Evolutionary conservation across 1,139 yeast species (phyloP), one percentile per base, ranked within the genome.

Genomic region (Schizosaccharomyces versatilis): DNA sequence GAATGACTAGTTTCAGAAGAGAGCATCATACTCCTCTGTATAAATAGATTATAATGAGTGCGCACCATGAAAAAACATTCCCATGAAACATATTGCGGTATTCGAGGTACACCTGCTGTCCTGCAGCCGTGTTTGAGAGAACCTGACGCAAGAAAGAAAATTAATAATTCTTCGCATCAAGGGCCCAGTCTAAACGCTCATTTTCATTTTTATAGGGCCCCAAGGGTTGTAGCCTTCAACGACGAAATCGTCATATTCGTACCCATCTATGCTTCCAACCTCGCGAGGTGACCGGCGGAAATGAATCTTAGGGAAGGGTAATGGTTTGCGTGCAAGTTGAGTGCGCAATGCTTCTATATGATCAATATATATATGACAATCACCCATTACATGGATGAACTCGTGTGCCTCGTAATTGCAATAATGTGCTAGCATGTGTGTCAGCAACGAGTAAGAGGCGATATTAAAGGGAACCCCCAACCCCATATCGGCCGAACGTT

Each of bases 401-500:
- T 88, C 97, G 39, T 97, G 97, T 61, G 95, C 82, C 62, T 86
- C 94, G 83, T 88, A 80, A 60, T 78, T 94, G 53, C 86, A 88
- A 9, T 90, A 83, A 61, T 84, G 88, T 1, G 99, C 98, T 62
- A 90, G 83, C 97, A 90, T 90, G 63, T 77, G 81, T 2, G 96
- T 86, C 60, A 90, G 73, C 58, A 90, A 71, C 0, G 98, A 95
- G 66, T 90, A 90, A 0, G 96, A 85, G 0, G 99, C 98, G 64
- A 93, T 90, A 66, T 90, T 93, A 68, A 90, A 90, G 0, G 99
- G 99, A 14, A 90, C 97, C 10, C 99, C 99, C 41, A 90, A 75
- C 0, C 99, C 99, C 96, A 90, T 88, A 65, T 90, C 99, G 69
- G 97, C 90, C n/a, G 95, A 84, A 63, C 99, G 77, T 69, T 90